phyloP scores from a whole-genome alignment of 2,329 filamentous ascomycete genomes.

The Phaeosphaeria sp. region DNA sequence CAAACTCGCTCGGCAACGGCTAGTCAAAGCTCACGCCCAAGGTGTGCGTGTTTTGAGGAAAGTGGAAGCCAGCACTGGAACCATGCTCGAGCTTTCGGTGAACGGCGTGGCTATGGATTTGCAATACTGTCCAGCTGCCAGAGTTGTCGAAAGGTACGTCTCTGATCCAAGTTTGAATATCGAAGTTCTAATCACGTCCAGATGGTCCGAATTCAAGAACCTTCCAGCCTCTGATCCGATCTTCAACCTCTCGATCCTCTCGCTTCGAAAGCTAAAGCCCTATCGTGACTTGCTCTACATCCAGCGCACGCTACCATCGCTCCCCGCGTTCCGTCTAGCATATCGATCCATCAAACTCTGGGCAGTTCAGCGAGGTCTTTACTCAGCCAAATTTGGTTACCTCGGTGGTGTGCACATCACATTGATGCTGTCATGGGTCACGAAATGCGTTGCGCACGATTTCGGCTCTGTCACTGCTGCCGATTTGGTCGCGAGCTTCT shows the following conservation, averaged over 20 bases:
- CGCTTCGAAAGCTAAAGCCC: slow-evolving; percentile 69
- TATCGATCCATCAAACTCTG: slow-evolving; percentile 68
- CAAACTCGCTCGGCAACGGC: slow-evolving; percentile 61
- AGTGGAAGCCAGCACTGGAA: slow-evolving; percentile 65
- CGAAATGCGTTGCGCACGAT: slow-evolving; percentile 54
- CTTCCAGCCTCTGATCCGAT: slow-evolving; percentile 60
- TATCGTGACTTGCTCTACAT: slow-evolving; percentile 69
- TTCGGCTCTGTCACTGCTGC: slow-evolving; percentile 52
- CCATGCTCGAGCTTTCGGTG: slow-evolving; percentile 70
- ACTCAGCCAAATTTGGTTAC: slow-evolving; percentile 70
- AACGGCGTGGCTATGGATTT: slow-evolving; percentile 66
- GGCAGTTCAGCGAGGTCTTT: slow-evolving; percentile 68
- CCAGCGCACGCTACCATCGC: slow-evolving; percentile 65
- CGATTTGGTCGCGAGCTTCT: slow-evolving; percentile 66
- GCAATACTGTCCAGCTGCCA: slow-evolving; percentile 69
- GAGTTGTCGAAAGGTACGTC: slow-evolving; percentile 59
- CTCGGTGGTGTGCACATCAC: slow-evolving; percentile 71
- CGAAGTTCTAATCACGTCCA: slow-evolving; percentile 21
- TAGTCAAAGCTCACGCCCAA: slow-evolving; percentile 55
- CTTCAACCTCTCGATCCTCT: slow-evolving; percentile 63
- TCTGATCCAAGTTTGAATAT: too few species aligned
- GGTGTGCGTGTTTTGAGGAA: slow-evolving; percentile 63
- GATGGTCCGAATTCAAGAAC: slow-evolving; percentile 48
- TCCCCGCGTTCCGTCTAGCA: slow-evolving; percentile 64
- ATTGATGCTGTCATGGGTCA: slow-evolving; percentile 65